Evolutionary conservation across 768 basidiomycete species (phyloP).

Genomic region (Pholiota microspora): DNA sequence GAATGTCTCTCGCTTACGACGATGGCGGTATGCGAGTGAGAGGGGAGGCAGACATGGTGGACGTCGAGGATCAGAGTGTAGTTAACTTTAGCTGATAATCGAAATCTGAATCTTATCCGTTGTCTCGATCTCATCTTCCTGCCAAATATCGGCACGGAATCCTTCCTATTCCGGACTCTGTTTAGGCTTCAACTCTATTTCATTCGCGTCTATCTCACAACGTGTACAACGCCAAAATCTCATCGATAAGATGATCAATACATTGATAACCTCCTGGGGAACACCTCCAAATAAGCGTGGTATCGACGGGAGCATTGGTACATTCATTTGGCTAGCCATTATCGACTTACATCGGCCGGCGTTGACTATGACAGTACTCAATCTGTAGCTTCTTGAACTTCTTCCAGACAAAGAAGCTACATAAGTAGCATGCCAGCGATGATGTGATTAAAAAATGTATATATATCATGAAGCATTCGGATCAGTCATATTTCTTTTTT

Average conservation of each 20-base stretch:
- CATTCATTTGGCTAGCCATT: background rate
- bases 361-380: too few species aligned
- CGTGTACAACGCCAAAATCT: background rate
- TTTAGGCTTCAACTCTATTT: constrained; percentile 4
- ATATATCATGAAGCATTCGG: too few species aligned
- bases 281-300: too few species aligned
- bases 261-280: background rate
- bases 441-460: too few species aligned
- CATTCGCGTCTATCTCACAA: constrained; percentile 5
- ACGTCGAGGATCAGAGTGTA: constrained; percentile 15
- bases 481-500: too few species aligned
- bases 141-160: constrained; percentile 8
- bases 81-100: constrained; percentile 13
- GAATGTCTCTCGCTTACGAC: constrained; percentile 11
- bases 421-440: too few species aligned
- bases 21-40: constrained; percentile 20
- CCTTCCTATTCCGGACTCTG: constrained; percentile 2
- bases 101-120: constrained; percentile 13
- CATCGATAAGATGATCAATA: background rate
- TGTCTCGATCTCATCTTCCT: constrained; percentile 6
- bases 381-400: too few species aligned
- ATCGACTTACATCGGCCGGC: too few species aligned
- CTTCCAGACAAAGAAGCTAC: too few species aligned
- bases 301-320: background rate
- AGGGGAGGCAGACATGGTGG: constrained; percentile 22